Evolutionary conservation across 1,284 basidiomycete genomes (phyloP).

Genomic region (Ceratorhiza oryzae-sativae): DNA sequence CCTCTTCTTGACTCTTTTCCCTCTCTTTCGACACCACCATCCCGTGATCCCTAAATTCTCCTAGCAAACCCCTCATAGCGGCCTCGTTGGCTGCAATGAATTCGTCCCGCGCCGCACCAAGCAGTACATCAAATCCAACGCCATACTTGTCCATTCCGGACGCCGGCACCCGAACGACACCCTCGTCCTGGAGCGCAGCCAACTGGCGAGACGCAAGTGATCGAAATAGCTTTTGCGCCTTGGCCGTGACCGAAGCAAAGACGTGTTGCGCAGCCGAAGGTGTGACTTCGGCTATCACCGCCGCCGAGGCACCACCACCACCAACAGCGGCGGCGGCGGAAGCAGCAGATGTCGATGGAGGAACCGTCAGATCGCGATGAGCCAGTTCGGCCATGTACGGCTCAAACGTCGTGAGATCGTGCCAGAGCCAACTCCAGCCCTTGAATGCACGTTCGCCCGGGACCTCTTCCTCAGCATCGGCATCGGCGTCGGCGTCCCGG

Average conservation of each 20-base stretch:
- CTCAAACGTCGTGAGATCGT: constrained; percentile 82
- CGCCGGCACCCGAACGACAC: constrained; percentile 46
- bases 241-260: constrained; percentile 83
- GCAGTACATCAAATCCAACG: constrained; percentile 68
- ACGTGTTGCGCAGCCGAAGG: constrained; percentile 86
- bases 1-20: constrained; percentile 49
- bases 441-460: constrained; percentile 62
- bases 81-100: constrained; percentile 90
- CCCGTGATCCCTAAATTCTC: constrained; percentile 89
- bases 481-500: too few species aligned
- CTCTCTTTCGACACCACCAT: constrained; percentile 65
- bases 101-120: constrained; percentile 71
- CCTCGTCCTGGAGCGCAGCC: constrained; percentile 56
- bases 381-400: constrained; percentile 82
- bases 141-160: constrained; percentile 56
- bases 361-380: constrained; percentile 67
- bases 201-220: constrained; percentile 73
- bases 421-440: constrained; percentile 74
- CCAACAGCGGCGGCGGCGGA: constrained; percentile 53
- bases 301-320: constrained; percentile 45
- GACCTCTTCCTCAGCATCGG: too few species aligned
- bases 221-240: constrained; percentile 80
- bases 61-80: constrained; percentile 77
- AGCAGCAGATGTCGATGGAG: constrained; percentile 54
- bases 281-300: constrained; percentile 58